Evolutionary conservation across 306 rosid species (phyloP), one percentile per base, ranked within the genome.

Genomic region (Astragalus membranaceus): DNA sequence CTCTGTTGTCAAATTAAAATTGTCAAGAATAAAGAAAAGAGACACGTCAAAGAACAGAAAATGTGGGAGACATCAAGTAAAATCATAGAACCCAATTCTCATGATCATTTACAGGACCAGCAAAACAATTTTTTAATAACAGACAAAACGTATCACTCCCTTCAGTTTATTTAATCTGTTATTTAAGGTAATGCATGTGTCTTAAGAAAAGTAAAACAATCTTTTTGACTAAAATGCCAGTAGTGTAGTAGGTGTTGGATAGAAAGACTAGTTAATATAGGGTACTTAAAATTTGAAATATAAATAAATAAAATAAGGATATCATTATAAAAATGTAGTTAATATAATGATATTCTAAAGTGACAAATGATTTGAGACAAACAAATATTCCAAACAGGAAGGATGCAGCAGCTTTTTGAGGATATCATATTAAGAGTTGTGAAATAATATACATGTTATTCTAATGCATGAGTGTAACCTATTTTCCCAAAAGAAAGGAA

Each of bases 1-100:
- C 80, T 95, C 99, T 95, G 95, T 78, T 32, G 60, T 59, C 73
- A 79, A 76, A 75, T 32, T 37, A 56, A 79, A 61, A 55, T 33
- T 66, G 39, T 41, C 69, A 50, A 30, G 58, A 55, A 76, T 55
- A 53, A 16, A 64, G 58, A 62, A 58, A 69, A 56, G 36, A 72
- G 62, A 29, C 54, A 26, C 54, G 36, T 41, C 36, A 67, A 78
- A 67, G 32, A 26, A 57, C 55, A 65, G 44, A 79, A 70, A 64
- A 10, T 6, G 53, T 5, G 6, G 50, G 46, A 15, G 13, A 12
- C 61, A 67, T 63, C 72, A 61, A 79, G 69, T 73, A 51, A 51
- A 69, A 48, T 12, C 64, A 13, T 36, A 78, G 66, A 74, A 56
- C 63, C 44, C 72, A 55, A 47, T 42, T 55, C 56, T 55, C 48